These are phyloP conservation scores for Epichloe uncinata DNA, from an alignment of 2,329 filamentous ascomycete genomes.

Conservation along the genomic window DNA sequence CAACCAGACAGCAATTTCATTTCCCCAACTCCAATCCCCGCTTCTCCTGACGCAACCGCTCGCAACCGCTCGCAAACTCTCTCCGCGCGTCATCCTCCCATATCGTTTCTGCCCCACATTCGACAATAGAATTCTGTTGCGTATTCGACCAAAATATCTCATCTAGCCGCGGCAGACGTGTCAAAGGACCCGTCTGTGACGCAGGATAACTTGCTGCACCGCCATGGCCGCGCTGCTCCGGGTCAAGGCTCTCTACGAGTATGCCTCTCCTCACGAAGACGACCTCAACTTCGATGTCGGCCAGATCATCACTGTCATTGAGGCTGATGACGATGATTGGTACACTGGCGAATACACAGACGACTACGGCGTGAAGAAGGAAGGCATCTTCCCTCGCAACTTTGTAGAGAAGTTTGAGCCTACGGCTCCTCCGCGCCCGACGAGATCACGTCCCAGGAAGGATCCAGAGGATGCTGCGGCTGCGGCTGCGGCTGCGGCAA, in stretches of 20 bases:
- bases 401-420: conserved; percentile 97
- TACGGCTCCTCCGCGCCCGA: conserved; percentile 73
- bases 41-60: conserved; percentile 8
- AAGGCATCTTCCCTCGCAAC: conserved; percentile 89
- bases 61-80: conserved; percentile 4
- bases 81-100: neutral
- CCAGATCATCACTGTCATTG: conserved; percentile 88
- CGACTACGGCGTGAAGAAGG: conserved; percentile 56
- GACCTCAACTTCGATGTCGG: conserved; percentile 77
- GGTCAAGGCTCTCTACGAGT: conserved; percentile 93
- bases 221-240: conserved; percentile 72
- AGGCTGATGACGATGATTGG: conserved; percentile 89
- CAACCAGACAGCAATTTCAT: neutral
- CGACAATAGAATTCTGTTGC: neutral
- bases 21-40: conserved; percentile 3
- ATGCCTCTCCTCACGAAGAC: conserved; percentile 84
- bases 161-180: conserved; percentile 6
- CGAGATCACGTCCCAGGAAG: conserved; percentile 58
- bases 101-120: conserved; percentile 3
- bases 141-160: conserved; percentile 1
- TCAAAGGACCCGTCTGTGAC: conserved; percentile 6
- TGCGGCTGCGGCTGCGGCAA: conserved; percentile 20
- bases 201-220: conserved; percentile 10
- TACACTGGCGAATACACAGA: conserved; percentile 81
- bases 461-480: conserved; percentile 23